Percentiles rank a stretch among this genome's conserved stretches.
Conservation (phyloP, 108 stramenopile genomes). For the Chaetoceros muelleri region DNA sequence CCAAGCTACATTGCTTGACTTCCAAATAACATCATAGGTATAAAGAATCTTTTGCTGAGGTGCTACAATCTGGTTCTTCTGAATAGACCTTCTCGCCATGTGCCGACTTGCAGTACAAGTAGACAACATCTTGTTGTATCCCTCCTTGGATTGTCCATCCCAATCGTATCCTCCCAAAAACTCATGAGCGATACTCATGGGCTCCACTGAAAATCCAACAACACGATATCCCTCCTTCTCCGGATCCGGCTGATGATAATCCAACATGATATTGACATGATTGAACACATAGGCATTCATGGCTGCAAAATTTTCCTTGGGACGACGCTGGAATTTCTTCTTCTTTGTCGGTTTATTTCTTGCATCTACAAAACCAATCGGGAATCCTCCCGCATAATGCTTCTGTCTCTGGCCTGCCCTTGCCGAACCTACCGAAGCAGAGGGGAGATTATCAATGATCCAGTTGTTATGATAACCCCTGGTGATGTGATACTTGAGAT, state of each 20-base stretch:
- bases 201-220: slow-evolving; percentile 92
- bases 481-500: slow-evolving; percentile 57
- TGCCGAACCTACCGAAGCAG: slow-evolving; percentile 59
- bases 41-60: slow-evolving; percentile 72
- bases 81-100: slow-evolving; percentile 26
- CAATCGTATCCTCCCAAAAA: slow-evolving; percentile 63
- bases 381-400: slow-evolving; percentile 89
- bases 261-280: slow-evolving; percentile 89
- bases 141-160: slow-evolving; percentile 56
- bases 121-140: slow-evolving; percentile 46
- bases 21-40: slow-evolving; percentile 97
- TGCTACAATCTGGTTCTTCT: slow-evolving; percentile 37
- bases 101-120: slow-evolving; percentile 45
- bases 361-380: slow-evolving; percentile 71
- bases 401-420: slow-evolving; percentile 32
- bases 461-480: slow-evolving; percentile 95
- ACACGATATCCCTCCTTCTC: slow-evolving; percentile 80
- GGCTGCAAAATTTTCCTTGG: slow-evolving; percentile 25
- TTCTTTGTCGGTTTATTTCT: neutral
- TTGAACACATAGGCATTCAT: slow-evolving; percentile 81
- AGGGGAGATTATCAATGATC: slow-evolving; percentile 99
- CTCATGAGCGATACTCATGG: slow-evolving; percentile 77
- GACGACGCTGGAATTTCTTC: neutral
- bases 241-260: slow-evolving; percentile 78
- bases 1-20: slow-evolving; percentile 84